Conservation (phyloP, 2,329 filamentous ascomycete genomes). For the Sporothrix dimorphospora region DNA sequence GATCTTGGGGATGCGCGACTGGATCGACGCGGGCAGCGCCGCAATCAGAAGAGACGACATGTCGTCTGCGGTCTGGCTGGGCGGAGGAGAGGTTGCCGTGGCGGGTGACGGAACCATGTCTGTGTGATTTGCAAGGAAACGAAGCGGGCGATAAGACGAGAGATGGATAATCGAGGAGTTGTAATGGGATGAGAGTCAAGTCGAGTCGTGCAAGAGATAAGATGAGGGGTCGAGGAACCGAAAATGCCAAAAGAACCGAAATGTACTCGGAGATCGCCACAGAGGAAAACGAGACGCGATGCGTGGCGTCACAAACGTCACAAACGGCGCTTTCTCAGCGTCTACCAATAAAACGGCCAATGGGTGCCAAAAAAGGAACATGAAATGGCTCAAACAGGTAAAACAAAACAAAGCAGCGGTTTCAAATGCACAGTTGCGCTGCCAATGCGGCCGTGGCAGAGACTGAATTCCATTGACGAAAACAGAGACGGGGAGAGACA, state of each 20-base stretch:
- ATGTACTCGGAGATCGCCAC: slow-evolving; percentile 1
- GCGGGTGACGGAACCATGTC: slow-evolving; percentile 2
- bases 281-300: background rate
- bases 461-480: slow-evolving; percentile 18
- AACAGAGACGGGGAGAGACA: slow-evolving; percentile 3
- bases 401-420: slow-evolving; percentile 24
- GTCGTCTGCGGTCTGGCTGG: background rate
- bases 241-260: background rate
- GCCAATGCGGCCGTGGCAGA: slow-evolving; percentile 20
- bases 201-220: background rate
- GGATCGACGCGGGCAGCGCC: slow-evolving; percentile 36
- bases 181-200: background rate
- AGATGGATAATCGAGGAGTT: background rate
- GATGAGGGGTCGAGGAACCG: background rate
- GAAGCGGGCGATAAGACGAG: background rate
- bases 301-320: background rate
- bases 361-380: too few species aligned
- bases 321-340: slow-evolving; percentile 6
- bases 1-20: slow-evolving; percentile 34
- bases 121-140: background rate
- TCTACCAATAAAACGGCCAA: background rate
- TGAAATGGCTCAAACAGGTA: background rate
- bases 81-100: background rate
- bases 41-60: slow-evolving; percentile 33
- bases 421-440: background rate